These are phyloP conservation scores for Aureobasidium sp. DNA, from an alignment of 2,329 filamentous ascomycete species.

Conservation along the genomic window DNA sequence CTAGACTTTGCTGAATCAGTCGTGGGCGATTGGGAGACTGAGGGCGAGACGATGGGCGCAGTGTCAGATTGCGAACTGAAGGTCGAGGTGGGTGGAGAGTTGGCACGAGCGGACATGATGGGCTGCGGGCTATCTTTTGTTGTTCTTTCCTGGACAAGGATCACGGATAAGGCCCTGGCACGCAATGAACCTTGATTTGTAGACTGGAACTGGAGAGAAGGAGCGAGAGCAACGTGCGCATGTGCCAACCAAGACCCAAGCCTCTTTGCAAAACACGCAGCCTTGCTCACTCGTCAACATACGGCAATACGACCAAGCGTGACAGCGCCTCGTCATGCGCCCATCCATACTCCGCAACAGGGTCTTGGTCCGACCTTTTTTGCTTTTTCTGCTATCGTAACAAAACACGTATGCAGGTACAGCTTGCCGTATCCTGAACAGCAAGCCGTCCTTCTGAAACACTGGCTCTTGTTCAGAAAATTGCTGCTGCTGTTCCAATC, in stretches of 20 bases:
- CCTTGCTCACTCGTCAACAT: slow-evolving; percentile 1
- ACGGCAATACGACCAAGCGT: background rate
- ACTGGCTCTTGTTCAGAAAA: background rate
- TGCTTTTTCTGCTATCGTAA: background rate
- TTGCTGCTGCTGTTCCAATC: background rate
- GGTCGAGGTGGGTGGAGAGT: slow-evolving; percentile 4
- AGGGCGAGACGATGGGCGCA: background rate
- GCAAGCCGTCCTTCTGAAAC: slow-evolving; percentile 6
- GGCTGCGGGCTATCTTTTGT: background rate
- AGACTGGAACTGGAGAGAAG: background rate
- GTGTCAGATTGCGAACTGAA: slow-evolving; percentile 7
- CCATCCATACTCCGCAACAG: background rate
- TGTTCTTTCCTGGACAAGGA: background rate
- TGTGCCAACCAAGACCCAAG: background rate
- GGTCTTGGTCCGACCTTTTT: background rate
- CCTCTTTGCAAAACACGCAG: background rate
- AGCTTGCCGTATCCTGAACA: background rate
- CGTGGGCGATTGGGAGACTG: background rate
- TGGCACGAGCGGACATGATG: slow-evolving; percentile 8
- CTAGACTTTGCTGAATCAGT: slow-evolving; percentile 16
- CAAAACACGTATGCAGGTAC: slow-evolving; percentile 11
- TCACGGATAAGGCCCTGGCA: slow-evolving; percentile 6
- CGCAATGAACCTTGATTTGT: slow-evolving; percentile 7
- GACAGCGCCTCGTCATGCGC: slow-evolving; percentile 8
- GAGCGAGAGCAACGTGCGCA: background rate